Percentiles rank a stretch among this genome's conserved stretches.
These are phyloP conservation scores for Fusarium cicatricum DNA, from an alignment of 2,329 filamentous ascomycete species.

Conservation along the genomic window DNA sequence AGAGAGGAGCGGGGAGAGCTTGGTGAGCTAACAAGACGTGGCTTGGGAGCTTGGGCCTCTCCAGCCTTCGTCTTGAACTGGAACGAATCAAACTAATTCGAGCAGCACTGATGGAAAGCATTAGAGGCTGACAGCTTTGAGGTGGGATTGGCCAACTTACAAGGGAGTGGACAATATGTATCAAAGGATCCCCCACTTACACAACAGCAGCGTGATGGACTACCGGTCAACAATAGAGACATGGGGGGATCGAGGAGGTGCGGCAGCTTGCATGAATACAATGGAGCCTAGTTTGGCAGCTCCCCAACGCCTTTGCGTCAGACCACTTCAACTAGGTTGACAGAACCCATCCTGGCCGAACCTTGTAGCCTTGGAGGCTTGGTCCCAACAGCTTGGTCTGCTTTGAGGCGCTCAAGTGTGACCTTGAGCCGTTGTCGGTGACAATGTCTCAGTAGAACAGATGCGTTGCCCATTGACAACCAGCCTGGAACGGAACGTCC, in stretches of 20 bases:
- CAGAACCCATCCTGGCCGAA: constrained; percentile 2
- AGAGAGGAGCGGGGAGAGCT: not conserved
- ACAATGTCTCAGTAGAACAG: not conserved
- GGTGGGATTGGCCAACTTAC: not conserved
- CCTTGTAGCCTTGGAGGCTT: not conserved
- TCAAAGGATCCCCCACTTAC: not conserved
- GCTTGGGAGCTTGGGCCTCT: constrained; percentile 31
- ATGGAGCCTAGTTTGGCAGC: constrained; percentile 12
- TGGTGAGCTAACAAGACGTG: constrained; percentile 12
- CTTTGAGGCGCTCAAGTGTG: not conserved
- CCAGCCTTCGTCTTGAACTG: not conserved
- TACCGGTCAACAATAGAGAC: not conserved
- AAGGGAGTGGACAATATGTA: not conserved
- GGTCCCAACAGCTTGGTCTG: not conserved
- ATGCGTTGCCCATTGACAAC: not conserved
- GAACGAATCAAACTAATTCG: not conserved
- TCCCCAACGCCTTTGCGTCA: constrained; percentile 7
- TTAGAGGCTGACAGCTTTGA: constrained; percentile 1
- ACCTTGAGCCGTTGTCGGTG: not conserved
- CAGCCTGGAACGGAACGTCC: constrained; percentile 4
- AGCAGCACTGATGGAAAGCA: not conserved
- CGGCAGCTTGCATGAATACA: constrained; percentile 8
- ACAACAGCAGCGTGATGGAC: not conserved
- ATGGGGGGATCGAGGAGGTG: not conserved
- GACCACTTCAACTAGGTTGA: constrained; percentile 14